Evolutionary conservation across 1,139 yeast genomes (phyloP).

Genomic region (Magnusiomyces suaveolens): DNA sequence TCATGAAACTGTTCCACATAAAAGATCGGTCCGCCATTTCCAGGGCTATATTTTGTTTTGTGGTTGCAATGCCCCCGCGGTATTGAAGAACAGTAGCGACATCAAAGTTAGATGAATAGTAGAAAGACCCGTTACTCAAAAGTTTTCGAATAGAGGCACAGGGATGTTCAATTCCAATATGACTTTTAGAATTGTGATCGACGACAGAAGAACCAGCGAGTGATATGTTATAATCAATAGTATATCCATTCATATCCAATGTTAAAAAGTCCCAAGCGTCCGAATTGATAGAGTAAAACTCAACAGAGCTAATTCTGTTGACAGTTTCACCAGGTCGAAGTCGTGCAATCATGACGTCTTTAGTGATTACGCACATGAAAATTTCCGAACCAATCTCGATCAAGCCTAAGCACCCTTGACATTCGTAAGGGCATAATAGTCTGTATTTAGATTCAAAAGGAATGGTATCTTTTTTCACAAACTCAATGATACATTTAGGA

Average conservation of each 20-base stretch:
- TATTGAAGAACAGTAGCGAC: conserved; percentile 73
- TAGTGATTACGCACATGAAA: conserved; percentile 72
- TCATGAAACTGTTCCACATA: conserved; percentile 95
- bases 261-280: conserved; percentile 73
- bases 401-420: conserved; percentile 78
- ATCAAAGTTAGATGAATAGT: conserved; percentile 87
- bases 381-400: conserved; percentile 57
- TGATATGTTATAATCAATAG: conserved; percentile 29
- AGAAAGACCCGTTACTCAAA: conserved; percentile 79
- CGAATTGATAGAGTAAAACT: conserved; percentile 66
- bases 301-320: conserved; percentile 71
- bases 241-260: conserved; percentile 56
- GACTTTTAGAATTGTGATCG: conserved; percentile 20
- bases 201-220: conserved; percentile 19
- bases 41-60: conserved; percentile 36
- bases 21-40: conserved; percentile 54
- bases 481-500: conserved; percentile 34
- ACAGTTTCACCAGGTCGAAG: conserved; percentile 77
- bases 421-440: conserved; percentile 45
- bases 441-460: conserved; percentile 25
- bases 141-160: conserved; percentile 71
- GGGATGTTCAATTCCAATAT: conserved; percentile 52
- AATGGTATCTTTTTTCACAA: conserved; percentile 26
- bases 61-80: conserved; percentile 29
- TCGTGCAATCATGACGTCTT: conserved; percentile 65